Percentiles rank a stretch among this genome's conserved stretches.
Evolutionary conservation across 2,329 filamentous ascomycete genomes (phyloP).

Genomic region (Torrubiella hemipterigena): DNA sequence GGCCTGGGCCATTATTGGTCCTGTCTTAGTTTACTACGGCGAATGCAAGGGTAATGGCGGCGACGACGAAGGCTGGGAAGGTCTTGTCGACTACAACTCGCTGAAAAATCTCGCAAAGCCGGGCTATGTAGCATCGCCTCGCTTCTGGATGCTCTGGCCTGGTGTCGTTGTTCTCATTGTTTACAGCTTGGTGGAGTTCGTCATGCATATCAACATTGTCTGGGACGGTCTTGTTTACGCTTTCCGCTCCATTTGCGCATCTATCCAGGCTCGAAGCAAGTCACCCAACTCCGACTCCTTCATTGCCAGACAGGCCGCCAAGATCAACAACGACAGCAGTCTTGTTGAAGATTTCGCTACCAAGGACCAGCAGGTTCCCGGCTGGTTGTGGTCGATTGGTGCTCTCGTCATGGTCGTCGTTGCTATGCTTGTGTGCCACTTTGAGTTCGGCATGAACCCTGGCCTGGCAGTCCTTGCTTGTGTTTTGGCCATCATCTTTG

Average conservation of each 20-base stretch:
- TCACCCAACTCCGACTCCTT: slow-evolving; percentile 17
- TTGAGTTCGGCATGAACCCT: slow-evolving; percentile 38
- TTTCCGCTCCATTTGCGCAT: slow-evolving; percentile 15
- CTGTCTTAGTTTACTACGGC: slow-evolving; percentile 34
- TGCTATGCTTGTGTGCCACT: slow-evolving; percentile 36
- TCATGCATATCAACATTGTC: slow-evolving; percentile 25
- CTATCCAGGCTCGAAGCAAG: slow-evolving; percentile 18
- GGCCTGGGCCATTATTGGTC: slow-evolving; percentile 41
- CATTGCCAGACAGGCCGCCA: slow-evolving; percentile 23
- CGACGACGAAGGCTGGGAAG: slow-evolving; percentile 16
- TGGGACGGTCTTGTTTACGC: slow-evolving; percentile 22
- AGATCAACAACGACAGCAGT: slow-evolving; percentile 16
- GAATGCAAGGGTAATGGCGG: slow-evolving; percentile 30
- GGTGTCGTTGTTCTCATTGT: slow-evolving; percentile 31
- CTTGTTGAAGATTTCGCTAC: slow-evolving; percentile 26
- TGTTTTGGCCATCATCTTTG: slow-evolving; percentile 39
- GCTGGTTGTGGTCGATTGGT: slow-evolving; percentile 39
- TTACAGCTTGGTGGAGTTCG: slow-evolving; percentile 26
- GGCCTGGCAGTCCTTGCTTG: slow-evolving; percentile 38
- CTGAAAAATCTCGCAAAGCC: slow-evolving; percentile 16
- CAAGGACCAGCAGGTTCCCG: slow-evolving; percentile 34
- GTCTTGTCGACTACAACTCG: slow-evolving; percentile 16
- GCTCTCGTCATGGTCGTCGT: slow-evolving; percentile 34
- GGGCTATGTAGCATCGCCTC: slow-evolving; percentile 20
- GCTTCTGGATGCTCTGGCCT: slow-evolving; percentile 31